phyloP scores from a whole-genome alignment of 2,329 filamentous ascomycete genomes.

The Apiospora kogelbergensis region DNA sequence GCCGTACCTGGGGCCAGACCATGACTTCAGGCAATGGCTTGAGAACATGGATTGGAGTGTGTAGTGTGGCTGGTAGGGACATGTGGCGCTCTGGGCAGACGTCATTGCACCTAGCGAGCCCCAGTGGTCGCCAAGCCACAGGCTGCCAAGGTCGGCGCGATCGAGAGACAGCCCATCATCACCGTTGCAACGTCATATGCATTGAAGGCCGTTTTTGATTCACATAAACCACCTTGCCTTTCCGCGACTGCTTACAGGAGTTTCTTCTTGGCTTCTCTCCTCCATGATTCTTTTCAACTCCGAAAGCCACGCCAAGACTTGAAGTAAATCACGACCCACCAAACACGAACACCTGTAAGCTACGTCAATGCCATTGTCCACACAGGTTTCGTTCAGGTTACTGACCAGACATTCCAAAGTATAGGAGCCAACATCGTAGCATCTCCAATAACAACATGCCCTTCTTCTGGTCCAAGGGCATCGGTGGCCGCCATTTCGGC shows the following conservation, averaged over 20 bases:
- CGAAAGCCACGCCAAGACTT: too few relatives aligned
- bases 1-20: conserved; percentile 30
- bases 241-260: neutral
- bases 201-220: neutral
- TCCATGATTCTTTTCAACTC: neutral
- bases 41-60: conserved; percentile 34
- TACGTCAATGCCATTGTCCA: neutral
- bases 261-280: neutral
- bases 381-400: neutral
- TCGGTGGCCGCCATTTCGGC: conserved; percentile 51
- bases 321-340: neutral
- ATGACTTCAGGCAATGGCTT: conserved; percentile 36
- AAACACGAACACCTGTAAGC: neutral
- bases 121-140: neutral
- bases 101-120: neutral
- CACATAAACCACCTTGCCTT: neutral
- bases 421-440: neutral
- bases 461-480: conserved; percentile 45
- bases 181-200: neutral
- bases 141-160: neutral
- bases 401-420: neutral
- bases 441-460: conserved; percentile 37
- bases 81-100: conserved; percentile 6
- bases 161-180: neutral
- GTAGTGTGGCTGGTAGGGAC: conserved; percentile 12